phyloP scores from a whole-genome alignment of 2,329 filamentous ascomycete species.

The Diaporthe humulicola region DNA sequence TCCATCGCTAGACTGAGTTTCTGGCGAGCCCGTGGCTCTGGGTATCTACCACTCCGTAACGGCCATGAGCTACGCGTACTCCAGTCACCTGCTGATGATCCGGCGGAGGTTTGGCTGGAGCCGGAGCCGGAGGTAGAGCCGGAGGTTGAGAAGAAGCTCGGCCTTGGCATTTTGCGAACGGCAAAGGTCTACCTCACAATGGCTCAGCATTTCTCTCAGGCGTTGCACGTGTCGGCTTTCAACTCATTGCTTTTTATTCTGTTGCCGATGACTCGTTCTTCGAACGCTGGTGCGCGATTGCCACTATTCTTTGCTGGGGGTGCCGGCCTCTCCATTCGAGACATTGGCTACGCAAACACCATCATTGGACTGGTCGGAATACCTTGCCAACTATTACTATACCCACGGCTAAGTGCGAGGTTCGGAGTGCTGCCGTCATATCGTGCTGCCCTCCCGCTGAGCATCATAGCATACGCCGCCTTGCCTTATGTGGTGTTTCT shows the following conservation, averaged over 20 bases:
- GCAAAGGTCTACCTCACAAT: slow-evolving; percentile 41
- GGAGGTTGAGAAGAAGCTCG: slow-evolving; percentile 1
- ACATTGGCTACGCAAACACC: slow-evolving; percentile 45
- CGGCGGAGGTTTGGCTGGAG: not conserved
- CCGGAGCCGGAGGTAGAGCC: not conserved
- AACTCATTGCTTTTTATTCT: slow-evolving; percentile 45
- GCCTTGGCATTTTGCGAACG: slow-evolving; percentile 40
- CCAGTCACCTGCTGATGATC: not conserved
- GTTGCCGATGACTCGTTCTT: slow-evolving; percentile 39
- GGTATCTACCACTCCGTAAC: not conserved
- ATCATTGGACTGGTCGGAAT: slow-evolving; percentile 44
- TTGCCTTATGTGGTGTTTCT: slow-evolving; percentile 44
- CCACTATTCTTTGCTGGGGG: slow-evolving; percentile 44
- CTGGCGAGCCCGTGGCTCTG: not conserved
- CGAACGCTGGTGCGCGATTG: slow-evolving; percentile 22
- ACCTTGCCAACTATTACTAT: slow-evolving; percentile 44
- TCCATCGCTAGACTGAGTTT: not conserved
- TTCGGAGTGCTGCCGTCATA: slow-evolving; percentile 42
- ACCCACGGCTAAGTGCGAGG: slow-evolving; percentile 40
- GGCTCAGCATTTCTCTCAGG: slow-evolving; percentile 32
- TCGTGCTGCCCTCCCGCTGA: slow-evolving; percentile 43
- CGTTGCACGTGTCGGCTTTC: slow-evolving; percentile 42
- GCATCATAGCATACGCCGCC: slow-evolving; percentile 42
- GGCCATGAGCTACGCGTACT: not conserved
- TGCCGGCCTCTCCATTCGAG: slow-evolving; percentile 44